Base-by-base conservation (phyloP, 192 early-diverging fungal genomes). In the Funneliformis mosseae region DNA sequence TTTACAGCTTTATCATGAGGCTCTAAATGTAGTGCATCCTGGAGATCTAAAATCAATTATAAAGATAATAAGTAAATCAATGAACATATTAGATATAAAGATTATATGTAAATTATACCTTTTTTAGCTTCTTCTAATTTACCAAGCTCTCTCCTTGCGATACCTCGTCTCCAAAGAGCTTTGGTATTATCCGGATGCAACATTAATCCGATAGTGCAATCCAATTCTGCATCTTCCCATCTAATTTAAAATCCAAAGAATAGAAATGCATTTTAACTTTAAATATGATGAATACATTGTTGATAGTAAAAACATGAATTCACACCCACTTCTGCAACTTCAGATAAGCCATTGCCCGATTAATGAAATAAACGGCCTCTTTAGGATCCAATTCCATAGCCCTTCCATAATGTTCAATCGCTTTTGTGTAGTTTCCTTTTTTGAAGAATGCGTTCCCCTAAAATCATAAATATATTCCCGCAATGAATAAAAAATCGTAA, bases 311-410 rank as follows among this genome's bases (percentile, higher is more conserved):
- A 67, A 8, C 45, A 50, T 79, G 10, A 14, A 38, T 27, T 11
- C n/a, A n/a, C 8, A 55, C 77, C 70, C 88, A 94, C 87, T 85
- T 86, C 10, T 91, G 81, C 25, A 95, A 78, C 81, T 96, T 97
- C 25, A 97, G 80, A 55, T 92, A 83, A 8, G 94, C 93, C 92
- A 96, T 93, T 3, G 96, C 95, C 27, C 94, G 90, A 82, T 97
- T 97, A 27, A 94, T 88, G 33, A 85, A 84, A 16, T 88, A 84
- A 0, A 92, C 88, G 1, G 91, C 76, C 66, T 89, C 90, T 62
- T 84, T 85, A 10, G 88, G 86, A 78, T 95, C 91, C 10, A 89
- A 76, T 18, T 86, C 80, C 66, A 96, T 91, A 64, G 89, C 89
- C 45, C 86, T 85, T 8, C 89, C 85, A 86, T 96, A 96, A 64